A percentile compares a stretch with the other conserved stretches of the same genome.
Conservation (phyloP, 2,329 filamentous ascomycete species). For the Calycina marina region DNA sequence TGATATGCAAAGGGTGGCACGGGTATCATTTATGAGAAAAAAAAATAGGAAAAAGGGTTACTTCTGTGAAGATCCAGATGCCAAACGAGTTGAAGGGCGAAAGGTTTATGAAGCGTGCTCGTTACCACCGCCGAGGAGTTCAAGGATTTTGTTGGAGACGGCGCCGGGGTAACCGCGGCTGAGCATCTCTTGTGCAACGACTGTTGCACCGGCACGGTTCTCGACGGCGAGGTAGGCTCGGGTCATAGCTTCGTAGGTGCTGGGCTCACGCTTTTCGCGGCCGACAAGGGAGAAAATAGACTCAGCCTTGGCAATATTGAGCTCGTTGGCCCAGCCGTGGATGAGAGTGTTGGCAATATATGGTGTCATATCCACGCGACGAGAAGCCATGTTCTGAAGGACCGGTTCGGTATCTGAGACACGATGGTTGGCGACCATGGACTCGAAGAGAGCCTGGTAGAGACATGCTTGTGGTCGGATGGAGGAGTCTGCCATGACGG, state of each 20-base stretch:
- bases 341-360: slow-evolving; percentile 99
- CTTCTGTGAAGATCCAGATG: slow-evolving; percentile 6
- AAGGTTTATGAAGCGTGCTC: slow-evolving; percentile 12
- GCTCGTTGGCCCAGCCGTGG: slow-evolving; percentile 83
- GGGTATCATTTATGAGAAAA: slow-evolving; percentile 21
- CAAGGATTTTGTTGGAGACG: slow-evolving; percentile 85
- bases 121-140: slow-evolving; percentile 55
- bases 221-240: slow-evolving; percentile 78
- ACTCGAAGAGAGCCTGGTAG: slow-evolving; percentile 93
- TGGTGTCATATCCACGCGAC: slow-evolving; percentile 71
- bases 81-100: slow-evolving; percentile 4
- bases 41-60: slow-evolving; percentile 8
- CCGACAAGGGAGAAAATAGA: slow-evolving; percentile 68
- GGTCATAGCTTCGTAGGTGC: slow-evolving; percentile 98
- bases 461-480: slow-evolving; percentile 69
- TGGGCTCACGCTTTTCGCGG: slow-evolving; percentile 73
- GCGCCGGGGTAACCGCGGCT: slow-evolving; percentile 80
- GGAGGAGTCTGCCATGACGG: slow-evolving; percentile 51
- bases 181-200: slow-evolving; percentile 79
- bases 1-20: slow-evolving; percentile 19
- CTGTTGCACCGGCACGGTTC: slow-evolving; percentile 60
- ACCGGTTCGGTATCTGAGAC: slow-evolving; percentile 63
- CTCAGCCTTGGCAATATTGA: slow-evolving; percentile 65
- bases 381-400: slow-evolving; percentile 59
- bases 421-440: slow-evolving; percentile 87